phyloP scores from a whole-genome alignment of 768 basidiomycete genomes.

The Lactifluus subvellereus region DNA sequence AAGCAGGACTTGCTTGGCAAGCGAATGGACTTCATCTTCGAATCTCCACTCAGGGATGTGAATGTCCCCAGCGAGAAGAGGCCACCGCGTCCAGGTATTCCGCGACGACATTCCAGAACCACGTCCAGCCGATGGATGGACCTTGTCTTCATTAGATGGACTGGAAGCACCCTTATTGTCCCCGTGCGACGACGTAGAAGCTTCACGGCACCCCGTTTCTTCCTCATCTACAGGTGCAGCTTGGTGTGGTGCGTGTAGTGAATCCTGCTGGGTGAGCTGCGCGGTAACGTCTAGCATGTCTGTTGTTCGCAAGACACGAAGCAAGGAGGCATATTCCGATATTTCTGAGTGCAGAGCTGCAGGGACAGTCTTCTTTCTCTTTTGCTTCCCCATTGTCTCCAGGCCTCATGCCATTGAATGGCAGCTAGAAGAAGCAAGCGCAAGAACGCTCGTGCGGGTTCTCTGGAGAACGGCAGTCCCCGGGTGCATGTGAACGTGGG shows the following conservation, averaged over 20 bases:
- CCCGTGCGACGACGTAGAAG: slow-evolving; percentile 7
- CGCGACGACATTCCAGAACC: slow-evolving; percentile 22
- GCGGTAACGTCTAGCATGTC: slow-evolving; percentile 52
- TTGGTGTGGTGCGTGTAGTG: not conserved
- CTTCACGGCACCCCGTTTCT: slow-evolving; percentile 3
- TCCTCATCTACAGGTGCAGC: slow-evolving; percentile 1
- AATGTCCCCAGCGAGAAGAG: slow-evolving; percentile 56
- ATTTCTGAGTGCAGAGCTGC: slow-evolving; percentile 56
- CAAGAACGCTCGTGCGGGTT: too few relatives aligned
- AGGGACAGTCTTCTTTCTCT: slow-evolving; percentile 43
- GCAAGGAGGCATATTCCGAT: slow-evolving; percentile 58
- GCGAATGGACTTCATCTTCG: slow-evolving; percentile 55
- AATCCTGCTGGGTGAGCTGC: slow-evolving; percentile 36
- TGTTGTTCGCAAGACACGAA: slow-evolving; percentile 57
- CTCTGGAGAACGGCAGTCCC: not conserved
- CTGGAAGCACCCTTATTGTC: not conserved
- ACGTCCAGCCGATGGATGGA: not conserved
- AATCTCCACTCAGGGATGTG: slow-evolving; percentile 63
- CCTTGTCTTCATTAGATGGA: slow-evolving; percentile 6
- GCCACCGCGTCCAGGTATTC: slow-evolving; percentile 74
- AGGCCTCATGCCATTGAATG: not conserved
- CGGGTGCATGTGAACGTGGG: slow-evolving; percentile 22
- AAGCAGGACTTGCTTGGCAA: slow-evolving; percentile 36
- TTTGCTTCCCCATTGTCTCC: slow-evolving; percentile 35
- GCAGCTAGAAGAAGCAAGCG: not conserved